Evolutionary conservation across 2,329 filamentous ascomycete species (phyloP).

Genomic region (Neurospora crassa): DNA sequence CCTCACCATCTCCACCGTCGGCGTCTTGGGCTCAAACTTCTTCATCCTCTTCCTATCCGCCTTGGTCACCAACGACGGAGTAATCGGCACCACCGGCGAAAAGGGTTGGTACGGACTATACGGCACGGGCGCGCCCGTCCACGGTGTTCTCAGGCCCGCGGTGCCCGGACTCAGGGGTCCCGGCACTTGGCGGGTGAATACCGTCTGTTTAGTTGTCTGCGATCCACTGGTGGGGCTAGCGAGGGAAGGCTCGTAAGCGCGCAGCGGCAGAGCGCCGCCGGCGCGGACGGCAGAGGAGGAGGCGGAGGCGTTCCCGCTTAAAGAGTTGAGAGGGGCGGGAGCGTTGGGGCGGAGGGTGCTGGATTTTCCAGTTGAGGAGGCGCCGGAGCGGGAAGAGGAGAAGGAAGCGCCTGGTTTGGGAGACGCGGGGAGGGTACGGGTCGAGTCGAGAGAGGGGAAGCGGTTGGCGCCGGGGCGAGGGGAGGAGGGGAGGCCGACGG

Average conservation of each 20-base stretch:
- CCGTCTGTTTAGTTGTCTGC: conserved; percentile 53
- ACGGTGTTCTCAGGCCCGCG: conserved; percentile 48
- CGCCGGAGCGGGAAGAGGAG: conserved; percentile 36
- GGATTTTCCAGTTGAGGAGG: conserved; percentile 23
- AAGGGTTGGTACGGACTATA: conserved; percentile 76
- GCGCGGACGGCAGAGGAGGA: conserved; percentile 46
- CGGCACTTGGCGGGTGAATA: conserved; percentile 43
- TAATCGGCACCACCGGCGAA: conserved; percentile 65
- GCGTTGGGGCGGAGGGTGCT: conserved; percentile 26
- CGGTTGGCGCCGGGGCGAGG: conserved; percentile 35
- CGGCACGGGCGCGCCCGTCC: conserved; percentile 51
- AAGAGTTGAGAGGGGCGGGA: conserved; percentile 2
- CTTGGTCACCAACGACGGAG: conserved; percentile 62
- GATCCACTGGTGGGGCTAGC: conserved; percentile 36
- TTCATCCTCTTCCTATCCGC: conserved; percentile 61
- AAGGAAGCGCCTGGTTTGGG: conserved; percentile 39
- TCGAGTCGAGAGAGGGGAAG: conserved; percentile 36
- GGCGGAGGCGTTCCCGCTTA: conserved; percentile 32
- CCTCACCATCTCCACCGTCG: conserved; percentile 51
- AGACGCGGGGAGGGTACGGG: conserved; percentile 31
- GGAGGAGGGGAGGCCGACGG: conserved; percentile 43
- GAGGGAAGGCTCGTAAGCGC: conserved; percentile 50
- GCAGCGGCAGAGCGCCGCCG: conserved; percentile 48
- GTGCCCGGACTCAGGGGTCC: conserved; percentile 49
- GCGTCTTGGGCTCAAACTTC: conserved; percentile 54